A percentile compares a stretch with the other conserved stretches of the same genome.
Evolutionary conservation across 495 filamentous ascomycete genomes (phyloP).

Genomic region (Annulohypoxylon moriforme): DNA sequence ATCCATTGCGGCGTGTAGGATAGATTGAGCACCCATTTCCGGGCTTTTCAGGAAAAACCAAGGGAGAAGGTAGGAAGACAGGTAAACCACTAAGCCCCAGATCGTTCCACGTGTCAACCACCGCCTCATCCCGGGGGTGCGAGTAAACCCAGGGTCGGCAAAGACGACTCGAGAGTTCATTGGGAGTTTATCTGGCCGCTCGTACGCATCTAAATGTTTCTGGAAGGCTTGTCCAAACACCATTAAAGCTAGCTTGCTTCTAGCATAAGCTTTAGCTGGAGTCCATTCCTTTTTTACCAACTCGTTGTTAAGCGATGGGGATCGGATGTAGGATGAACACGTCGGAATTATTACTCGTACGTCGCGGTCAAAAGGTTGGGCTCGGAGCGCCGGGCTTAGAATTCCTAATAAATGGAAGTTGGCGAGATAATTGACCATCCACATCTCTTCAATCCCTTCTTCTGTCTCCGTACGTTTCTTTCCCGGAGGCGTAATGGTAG

Average conservation of each 20-base stretch:
- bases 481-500: conserved; percentile 74
- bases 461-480: conserved; percentile 64
- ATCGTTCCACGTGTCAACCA: conserved; percentile 87
- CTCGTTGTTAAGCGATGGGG: conserved; percentile 63
- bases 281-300: conserved; percentile 62
- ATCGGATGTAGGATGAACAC: conserved; percentile 85
- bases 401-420: conserved; percentile 96
- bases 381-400: conserved; percentile 84
- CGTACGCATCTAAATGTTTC: conserved; percentile 83
- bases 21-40: conserved; percentile 83
- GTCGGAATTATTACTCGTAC: conserved; percentile 87
- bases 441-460: conserved; percentile 87
- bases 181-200: conserved; percentile 82
- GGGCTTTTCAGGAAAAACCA: conserved; percentile 91
- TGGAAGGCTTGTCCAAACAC: conserved; percentile 88
- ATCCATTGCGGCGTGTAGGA: conserved; percentile 88
- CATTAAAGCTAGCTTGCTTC: conserved; percentile 91
- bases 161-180: conserved; percentile 83
- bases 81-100: conserved; percentile 82
- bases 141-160: conserved; percentile 84
- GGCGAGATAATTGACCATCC: conserved; percentile 94
- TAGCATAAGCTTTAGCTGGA: conserved; percentile 72
- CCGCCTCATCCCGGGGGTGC: conserved; percentile 86
- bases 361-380: conserved; percentile 92
- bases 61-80: conserved; percentile 79